These are phyloP conservation scores for Glebionis coronaria DNA, from an alignment of 129 eudicot genomes.

Conservation along the genomic window DNA sequence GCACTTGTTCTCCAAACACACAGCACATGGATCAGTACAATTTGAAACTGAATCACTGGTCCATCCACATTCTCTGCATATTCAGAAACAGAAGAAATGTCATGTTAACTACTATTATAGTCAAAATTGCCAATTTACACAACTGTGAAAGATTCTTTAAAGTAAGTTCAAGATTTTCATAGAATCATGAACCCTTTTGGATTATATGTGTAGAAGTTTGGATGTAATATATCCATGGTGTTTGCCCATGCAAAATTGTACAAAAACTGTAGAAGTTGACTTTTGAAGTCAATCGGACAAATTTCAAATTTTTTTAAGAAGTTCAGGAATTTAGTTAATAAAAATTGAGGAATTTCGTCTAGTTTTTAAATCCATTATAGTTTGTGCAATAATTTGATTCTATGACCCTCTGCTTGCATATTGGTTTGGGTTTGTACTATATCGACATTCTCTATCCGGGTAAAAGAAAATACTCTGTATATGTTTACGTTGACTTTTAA, in stretches of 20 bases:
- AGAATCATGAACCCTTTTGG: slow-evolving; percentile 1
- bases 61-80: slow-evolving; percentile 28
- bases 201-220: not conserved
- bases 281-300: not conserved
- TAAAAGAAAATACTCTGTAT: too few relatives aligned
- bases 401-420: too few relatives aligned
- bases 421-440: too few relatives aligned
- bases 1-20: slow-evolving; percentile 86
- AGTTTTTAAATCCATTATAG: too few relatives aligned
- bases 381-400: too few relatives aligned
- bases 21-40: slow-evolving; percentile 73
- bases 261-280: slow-evolving; percentile 7
- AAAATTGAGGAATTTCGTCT: too few relatives aligned
- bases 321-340: too few relatives aligned
- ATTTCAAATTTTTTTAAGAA: not conserved
- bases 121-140: not conserved
- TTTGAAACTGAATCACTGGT: slow-evolving; percentile 35
- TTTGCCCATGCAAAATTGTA: slow-evolving; percentile 33
- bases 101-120: not conserved
- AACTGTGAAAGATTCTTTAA: not conserved
- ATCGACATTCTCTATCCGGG: too few relatives aligned
- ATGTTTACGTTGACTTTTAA: slow-evolving; percentile 5
- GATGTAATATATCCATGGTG: slow-evolving; percentile 47
- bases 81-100: not conserved
- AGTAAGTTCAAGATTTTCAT: not conserved